Evolutionary conservation across 148 eudicot genomes (phyloP), one percentile per base, ranked within the genome.

Genomic region (Rhododendron henanense): DNA sequence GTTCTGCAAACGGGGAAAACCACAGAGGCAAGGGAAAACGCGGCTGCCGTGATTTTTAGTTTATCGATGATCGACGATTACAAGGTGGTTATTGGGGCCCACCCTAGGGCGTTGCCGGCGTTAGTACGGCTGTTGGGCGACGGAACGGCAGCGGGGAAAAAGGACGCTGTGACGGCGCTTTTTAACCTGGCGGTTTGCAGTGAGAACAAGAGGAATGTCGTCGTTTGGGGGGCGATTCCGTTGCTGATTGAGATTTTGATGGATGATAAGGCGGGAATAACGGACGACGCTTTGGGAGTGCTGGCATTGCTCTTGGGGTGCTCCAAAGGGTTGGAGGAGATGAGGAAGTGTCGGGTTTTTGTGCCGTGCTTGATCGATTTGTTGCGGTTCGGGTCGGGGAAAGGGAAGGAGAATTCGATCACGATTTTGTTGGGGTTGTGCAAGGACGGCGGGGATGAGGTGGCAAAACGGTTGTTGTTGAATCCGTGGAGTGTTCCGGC

Each of bases 251-350:
- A 86, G 61, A 84, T 89, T n/a, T 84, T 93, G 87, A 87, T 85
- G 83, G 92, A 92, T 59, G 92, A 86, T 33, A 91, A 88, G 83
- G 96, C 94, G n/a, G 93, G 94, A n/a, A 92, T 92, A 16, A 93
- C 93, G 3, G 93, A 93, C 75, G 93, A 92, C 80, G 92, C 96
- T 21, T 84, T 91, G 85, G 87, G 91, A 18, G 90, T 93, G 84
- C 89, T 92, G 74, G 90, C 88, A 21, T 84, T 90, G 39, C 89
- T 93, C 55, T 81, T 87, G 88, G 92, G 92, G n/a, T 90, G 92
- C 79, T 75, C 87, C 8, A 90, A 93, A 86, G 93, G 94, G 81
- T 75, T 89, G 44, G 89, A 86, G 78, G 91, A 89, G 86, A 89
- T 90, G 76, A 87, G 87, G 78, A 92, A 89, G 79, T 89, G 88